phyloP scores from a whole-genome alignment of 2,329 filamentous ascomycete genomes.

The Alternaria dauci region DNA sequence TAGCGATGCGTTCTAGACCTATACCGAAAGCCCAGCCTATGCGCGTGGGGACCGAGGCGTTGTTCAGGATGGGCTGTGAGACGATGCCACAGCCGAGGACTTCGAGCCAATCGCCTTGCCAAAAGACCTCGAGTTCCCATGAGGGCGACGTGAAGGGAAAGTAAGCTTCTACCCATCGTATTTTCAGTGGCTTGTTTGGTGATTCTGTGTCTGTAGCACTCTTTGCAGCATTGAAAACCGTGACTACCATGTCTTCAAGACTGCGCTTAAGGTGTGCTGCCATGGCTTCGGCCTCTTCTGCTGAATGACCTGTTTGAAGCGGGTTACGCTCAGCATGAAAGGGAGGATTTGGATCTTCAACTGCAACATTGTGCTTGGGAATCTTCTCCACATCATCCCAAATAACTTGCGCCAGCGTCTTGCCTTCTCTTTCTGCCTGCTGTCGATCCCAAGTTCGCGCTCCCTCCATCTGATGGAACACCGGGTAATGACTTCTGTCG shows the following conservation, averaged over 20 bases:
- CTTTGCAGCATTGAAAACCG: slow-evolving; percentile 83
- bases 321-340: slow-evolving; percentile 83
- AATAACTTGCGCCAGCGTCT: slow-evolving; percentile 68
- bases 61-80: slow-evolving; percentile 79
- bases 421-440: slow-evolving; percentile 58
- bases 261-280: slow-evolving; percentile 86
- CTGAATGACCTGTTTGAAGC: slow-evolving; percentile 76
- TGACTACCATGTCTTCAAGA: slow-evolving; percentile 86
- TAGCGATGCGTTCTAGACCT: slow-evolving; percentile 92
- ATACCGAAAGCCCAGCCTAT: slow-evolving; percentile 96
- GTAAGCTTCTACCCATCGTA: slow-evolving; percentile 96
- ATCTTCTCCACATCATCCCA: slow-evolving; percentile 74
- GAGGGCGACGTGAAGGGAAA: slow-evolving; percentile 97
- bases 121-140: slow-evolving; percentile 96
- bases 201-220: slow-evolving; percentile 60
- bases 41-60: slow-evolving; percentile 76
- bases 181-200: slow-evolving; percentile 72
- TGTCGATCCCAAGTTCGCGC: slow-evolving; percentile 85
- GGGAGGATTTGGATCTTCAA: slow-evolving; percentile 84
- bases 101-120: slow-evolving; percentile 94
- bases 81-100: slow-evolving; percentile 92
- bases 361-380: slow-evolving; percentile 75
- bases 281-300: slow-evolving; percentile 82
- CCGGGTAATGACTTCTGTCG: slow-evolving; percentile 92
- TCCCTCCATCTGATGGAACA: slow-evolving; percentile 99